Base-by-base conservation (phyloP, 176 grass and related monocot genomes). In the Ananas comosus region DNA sequence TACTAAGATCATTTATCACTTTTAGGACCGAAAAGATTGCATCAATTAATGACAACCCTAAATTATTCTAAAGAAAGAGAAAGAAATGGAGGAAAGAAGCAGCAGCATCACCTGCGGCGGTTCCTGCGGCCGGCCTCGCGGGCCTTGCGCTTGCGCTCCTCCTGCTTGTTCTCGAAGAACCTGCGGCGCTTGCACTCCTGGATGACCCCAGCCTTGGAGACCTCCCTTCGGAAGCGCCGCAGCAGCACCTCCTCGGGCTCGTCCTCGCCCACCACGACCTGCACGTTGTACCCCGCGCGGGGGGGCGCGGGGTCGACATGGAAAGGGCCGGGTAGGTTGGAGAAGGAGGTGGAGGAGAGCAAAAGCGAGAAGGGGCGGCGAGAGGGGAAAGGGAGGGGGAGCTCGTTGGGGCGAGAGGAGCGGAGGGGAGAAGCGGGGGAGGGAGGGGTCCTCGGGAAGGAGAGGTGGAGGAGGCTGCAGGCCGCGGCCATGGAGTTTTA, bases 171-270 rank as follows among this genome's bases (percentile, higher is more conserved):
- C 89, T 99, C 89, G 67, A 83, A 82, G 76, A 88, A 79, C 63
- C 74, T 88, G 63, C 94, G 85, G 74, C 89, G 87, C 78, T 89
- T 90, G 77, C 85, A 87, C 77, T 97, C 93, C 81, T 90, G 83
- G 33, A 87, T 64, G 64, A 97, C 63, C 16, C 93, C 89, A 42
- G 89, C 79, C 63, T 50, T 85, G 73, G 88, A 83, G 64, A 97
- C 89, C 84, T 97, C 89, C 56, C 89, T 74, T 77, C 87, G 83
- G 86, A 97, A 97, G 65, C 80, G 72, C 59, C 86, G 74, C 74
- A 97, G 73, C 61, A 88, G 79, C 56, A 82, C 78, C 33, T 97
- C 89, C 53, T 85, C 77, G 13, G 89, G 76, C 56, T 91, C 94
- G 77, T 83, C 81, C 50, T 99, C 94, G 58, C 92, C 93, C 63